Base-by-base conservation (phyloP, 2,329 filamentous ascomycete species). In the Mycosphaerella sp. region DNA sequence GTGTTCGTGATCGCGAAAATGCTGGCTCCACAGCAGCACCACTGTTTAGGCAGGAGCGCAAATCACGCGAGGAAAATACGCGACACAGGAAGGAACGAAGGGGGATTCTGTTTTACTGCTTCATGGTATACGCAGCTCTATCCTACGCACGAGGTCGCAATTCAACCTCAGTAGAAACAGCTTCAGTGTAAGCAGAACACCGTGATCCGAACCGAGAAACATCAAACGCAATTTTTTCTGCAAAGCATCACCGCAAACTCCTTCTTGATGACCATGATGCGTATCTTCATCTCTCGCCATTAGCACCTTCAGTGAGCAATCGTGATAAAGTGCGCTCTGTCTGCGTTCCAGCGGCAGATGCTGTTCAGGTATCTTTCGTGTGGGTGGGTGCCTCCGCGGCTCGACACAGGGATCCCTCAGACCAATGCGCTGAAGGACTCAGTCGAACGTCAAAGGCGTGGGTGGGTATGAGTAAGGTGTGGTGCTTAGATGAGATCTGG, bases 401-500 rank as follows among this genome's bases (percentile, higher is more conserved):
- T 48, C 52, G 50, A 54, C 48, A 40, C 43, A 35, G 28, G 36
- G 36, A 36, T 41, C 17, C 27, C 43, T 41, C 37, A 50, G 37
- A 46, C 44, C 42, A 55, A 32, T 42, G 27, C 47, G 48, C 44
- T 50, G 52, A 55, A 44, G 52, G 51, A 54, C 53, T 57, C 54
- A 56, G 59, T 58, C 57, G 56, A 60, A 54, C 53, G 52, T 50
- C 53, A 61, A 54, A 48, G 52, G 41, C 41, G 43, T 53, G 54
- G 45, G 49, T 53, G 54, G 55, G 30, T 40, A 39, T 30, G 36
- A 37, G 34, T 41, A 49, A 49, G 36, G n/a, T 48, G 45, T 41
- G 18, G 55, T 53, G 60, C 59, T 67, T 70, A 70, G 62, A 70
- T 70, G 56, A 70, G 65, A 56, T 70, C 68, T 70, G 60, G 34